Evolutionary conservation across 176 grass and related monocot genomes (phyloP), one percentile per base, ranked within the genome.

Genomic region (Triticum monococcum): DNA sequence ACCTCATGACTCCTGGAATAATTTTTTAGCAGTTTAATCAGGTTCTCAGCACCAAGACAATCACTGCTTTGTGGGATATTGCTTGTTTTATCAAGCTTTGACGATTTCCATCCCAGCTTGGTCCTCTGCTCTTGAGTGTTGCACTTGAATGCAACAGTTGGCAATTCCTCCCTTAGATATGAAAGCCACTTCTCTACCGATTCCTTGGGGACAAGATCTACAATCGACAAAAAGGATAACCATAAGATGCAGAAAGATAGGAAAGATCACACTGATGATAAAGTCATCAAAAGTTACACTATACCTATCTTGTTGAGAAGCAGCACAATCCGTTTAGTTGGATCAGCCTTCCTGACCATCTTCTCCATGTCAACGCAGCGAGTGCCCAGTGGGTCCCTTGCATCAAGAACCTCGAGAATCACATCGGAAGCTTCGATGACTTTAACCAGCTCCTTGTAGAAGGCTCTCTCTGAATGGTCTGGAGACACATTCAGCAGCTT

Each of bases 261-360:
- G 16, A 48, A 12, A 70, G 5, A 60, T 16, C 28, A 68, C 45
- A 74, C 38, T 6, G 64, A 12, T 60, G 38, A 77, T 14, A 24
- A 84, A 91, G 25, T 75, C n/a, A 82, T 32, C 18, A 41, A 73
- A 86, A 2, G 14, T 0, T 77, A 2, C 18, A 63, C 2, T n/a
- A 24, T 91, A 98, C 97, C 94, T 86, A 98, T 96, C 81, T 98
- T 98, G 67, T 98, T 98, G 63, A 98, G 90, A 89, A 98, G 94
- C 22, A 98, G 88, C 18, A 98, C 90, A 82, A 94, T 96, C 17
- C 84, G 74, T 84, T 96, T 98, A 74, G 75, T 94, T 36, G 94
- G 89, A 86, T 98, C 94, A 3, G 79, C 63, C 62, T 94, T 96
- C 48, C 83, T 90, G 57, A 96, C 84, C 96, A 98, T 84, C 80